These are phyloP conservation scores for Sherardia arvensis DNA, from an alignment of 257 asterid genomes.

Conservation along the genomic window DNA sequence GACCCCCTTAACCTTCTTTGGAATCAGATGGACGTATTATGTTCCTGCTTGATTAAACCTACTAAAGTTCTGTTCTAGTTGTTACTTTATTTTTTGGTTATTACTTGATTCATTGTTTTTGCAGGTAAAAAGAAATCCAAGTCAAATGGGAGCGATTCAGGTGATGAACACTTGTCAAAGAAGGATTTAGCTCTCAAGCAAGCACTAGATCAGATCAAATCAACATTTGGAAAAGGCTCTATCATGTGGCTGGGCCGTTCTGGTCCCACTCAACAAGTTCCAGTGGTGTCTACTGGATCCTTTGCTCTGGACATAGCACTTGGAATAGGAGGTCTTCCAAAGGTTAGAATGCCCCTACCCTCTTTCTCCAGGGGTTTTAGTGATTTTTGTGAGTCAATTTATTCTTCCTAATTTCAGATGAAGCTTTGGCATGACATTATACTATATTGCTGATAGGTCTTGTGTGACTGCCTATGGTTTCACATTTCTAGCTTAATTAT, in stretches of 20 bases:
- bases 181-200: slow-evolving; percentile 85
- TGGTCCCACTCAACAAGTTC: slow-evolving; percentile 41
- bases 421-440: neutral
- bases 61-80: too few relatives aligned
- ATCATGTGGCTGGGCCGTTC: slow-evolving; percentile 97
- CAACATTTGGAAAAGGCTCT: slow-evolving; percentile 86
- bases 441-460: neutral
- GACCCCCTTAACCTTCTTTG: neutral
- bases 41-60: neutral
- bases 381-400: too few relatives aligned
- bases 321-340: slow-evolving; percentile 92
- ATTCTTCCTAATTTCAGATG: neutral
- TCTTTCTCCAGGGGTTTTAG: neutral
- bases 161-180: slow-evolving; percentile 82
- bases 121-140: slow-evolving; percentile 66
- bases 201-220: slow-evolving; percentile 76
- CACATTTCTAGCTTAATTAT: neutral
- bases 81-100: slow-evolving; percentile 4
- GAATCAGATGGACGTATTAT: neutral
- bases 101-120: neutral
- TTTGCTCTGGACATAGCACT: slow-evolving; percentile 75
- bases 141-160: slow-evolving; percentile 64
- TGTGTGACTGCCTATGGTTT: neutral
- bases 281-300: slow-evolving; percentile 87
- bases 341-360: slow-evolving; percentile 31